A percentile compares a stretch with the other conserved stretches of the same genome.
phyloP scores from a whole-genome alignment of 768 basidiomycete genomes.

The Pisolithus tinctorius region DNA sequence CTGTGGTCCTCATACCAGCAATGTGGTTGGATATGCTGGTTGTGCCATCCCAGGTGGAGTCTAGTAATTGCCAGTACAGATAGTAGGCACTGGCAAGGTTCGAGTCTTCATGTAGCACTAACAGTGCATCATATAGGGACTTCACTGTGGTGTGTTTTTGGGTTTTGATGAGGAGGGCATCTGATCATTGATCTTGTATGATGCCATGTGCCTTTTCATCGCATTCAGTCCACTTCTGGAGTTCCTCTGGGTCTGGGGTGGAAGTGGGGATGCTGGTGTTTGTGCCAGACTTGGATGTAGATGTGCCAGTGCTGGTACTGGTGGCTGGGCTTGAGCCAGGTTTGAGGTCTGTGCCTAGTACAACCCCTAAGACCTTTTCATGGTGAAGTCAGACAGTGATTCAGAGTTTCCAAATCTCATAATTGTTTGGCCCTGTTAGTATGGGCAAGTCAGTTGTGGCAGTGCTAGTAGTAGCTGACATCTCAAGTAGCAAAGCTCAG shows the following conservation, averaged over 20 bases:
- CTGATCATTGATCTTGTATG: not conserved
- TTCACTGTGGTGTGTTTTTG: not conserved
- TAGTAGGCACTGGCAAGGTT: not conserved
- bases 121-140: not conserved
- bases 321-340: too few species aligned
- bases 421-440: not conserved
- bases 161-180: not conserved
- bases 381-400: not conserved
- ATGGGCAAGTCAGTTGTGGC: not conserved
- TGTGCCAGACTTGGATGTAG: too few species aligned
- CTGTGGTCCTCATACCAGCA: not conserved
- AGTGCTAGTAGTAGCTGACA: too few species aligned
- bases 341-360: not conserved
- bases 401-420: not conserved
- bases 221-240: not conserved
- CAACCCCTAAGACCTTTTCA: not conserved
- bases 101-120: not conserved
- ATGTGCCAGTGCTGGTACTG: too few species aligned
- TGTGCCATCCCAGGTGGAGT: not conserved
- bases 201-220: not conserved
- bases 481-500: too few species aligned
- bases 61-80: not conserved
- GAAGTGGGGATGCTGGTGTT: too few species aligned
- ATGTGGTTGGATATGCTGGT: not conserved
- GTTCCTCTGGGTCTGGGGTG: not conserved